Base-by-base conservation (phyloP, 352 stramenopile species). In the Pythium myriotylum region DNA sequence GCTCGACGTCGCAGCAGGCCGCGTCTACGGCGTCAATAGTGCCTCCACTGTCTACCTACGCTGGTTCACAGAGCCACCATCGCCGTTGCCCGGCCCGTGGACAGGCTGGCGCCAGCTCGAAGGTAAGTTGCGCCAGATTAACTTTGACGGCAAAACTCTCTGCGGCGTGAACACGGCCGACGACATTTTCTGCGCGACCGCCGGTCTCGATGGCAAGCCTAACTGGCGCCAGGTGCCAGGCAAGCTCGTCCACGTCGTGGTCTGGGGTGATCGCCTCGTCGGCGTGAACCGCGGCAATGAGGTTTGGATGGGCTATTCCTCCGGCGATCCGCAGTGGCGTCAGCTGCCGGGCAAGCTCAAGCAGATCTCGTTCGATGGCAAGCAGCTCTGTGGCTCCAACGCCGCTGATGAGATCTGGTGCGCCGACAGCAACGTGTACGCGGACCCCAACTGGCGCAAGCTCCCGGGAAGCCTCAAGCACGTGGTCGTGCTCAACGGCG, bases 401-500 rank as follows among this genome's bases (percentile, higher is more conserved):
- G 19, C 13, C 5, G 29, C 0, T 27, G 47, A 68, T 54, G 48
- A 69, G 26, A 59, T 75, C 47, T 75, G 41, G 53, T 75, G 67
- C 43, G 67, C 67, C n/a, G 63, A 74, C 39, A 22, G 35, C 20
- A 29, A 54, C 23, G 54, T 75, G 37, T 55, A 45, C 16, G 27
- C 41, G 37, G 60, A 45, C 24, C 57, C 59, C 8, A 67, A 62
- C 12, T 75, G 67, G 70, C 64, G 59, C 20, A 42, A 51, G 7
- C 22, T 75, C 35, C 62, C 58, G 0, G 63, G 62, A 26, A 54
- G 48, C 17, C 51, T 75, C 50, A 62, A 57, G 20, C 59, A 75
- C 20, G 43, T 78, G 16, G 52, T 63, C 23, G 70, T 78, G 29
- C 65, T 65, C 13, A 67, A 70, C 27, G 70, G 72, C 37, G 37